Base-by-base conservation (phyloP, 2,329 filamentous ascomycete genomes). In the Cryphonectria carpinicola region DNA sequence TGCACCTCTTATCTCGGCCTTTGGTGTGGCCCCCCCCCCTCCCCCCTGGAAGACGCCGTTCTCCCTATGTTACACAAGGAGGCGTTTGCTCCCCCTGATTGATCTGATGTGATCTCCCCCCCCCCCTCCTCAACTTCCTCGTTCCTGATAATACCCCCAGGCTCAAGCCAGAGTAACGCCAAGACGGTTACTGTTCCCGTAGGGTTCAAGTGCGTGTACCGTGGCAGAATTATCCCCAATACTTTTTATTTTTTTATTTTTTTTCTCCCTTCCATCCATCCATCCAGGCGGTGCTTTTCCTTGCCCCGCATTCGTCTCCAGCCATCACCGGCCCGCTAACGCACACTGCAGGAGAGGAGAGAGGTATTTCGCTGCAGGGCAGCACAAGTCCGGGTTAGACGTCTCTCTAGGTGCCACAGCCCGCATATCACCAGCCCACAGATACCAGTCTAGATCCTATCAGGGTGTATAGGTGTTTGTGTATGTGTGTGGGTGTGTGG, bases 1-100 rank as follows among this genome's bases (percentile, higher is more conserved):
- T 70, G 66, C 71, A 54, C 66, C 32, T 58, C 71, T 72, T 69
- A 72, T 72, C 71, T 71, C 66, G 63, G 46, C 52, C 64, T 35
- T 25, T 52, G 64, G 22, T 41, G 63, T 65, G 65, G 2, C 32
- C 32, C 32, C 32, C 32, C 46, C 69, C 65, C 66, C 28, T 28
- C 46, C 69, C 65, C 66, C 28, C 2, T 64, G 41, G 62, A 61
- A 65, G 43, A 64, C 56, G 56, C 62, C 66, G 61, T n/a, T 28
- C 8, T 46, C 25, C 61, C 61, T 39, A 19, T 13, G 35, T 64
- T 64, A 39, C 61, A 41, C 61, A 25, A 64, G 39, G 14, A 39
- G 39, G 37, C n/a, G 39, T 28, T 14, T n/a, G 35, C 65, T 54
- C 63, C 67, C 37, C 54, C 41, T n/a, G 43, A 49, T 49, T 6